phyloP scores from a whole-genome alignment of 164 flowering plant genomes.

The Umbilicus rupestris region DNA sequence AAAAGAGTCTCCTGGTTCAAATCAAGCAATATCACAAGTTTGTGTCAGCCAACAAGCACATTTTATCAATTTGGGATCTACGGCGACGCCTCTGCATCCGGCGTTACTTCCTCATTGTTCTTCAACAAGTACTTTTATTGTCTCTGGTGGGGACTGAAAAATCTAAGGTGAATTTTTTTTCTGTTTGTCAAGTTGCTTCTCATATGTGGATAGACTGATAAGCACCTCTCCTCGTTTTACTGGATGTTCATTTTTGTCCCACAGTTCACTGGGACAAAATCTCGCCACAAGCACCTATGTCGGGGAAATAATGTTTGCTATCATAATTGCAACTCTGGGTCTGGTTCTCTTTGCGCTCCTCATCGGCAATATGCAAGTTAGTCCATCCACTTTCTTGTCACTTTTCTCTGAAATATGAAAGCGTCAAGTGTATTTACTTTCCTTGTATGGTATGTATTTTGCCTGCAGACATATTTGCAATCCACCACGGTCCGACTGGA shows the following conservation, averaged over 20 bases:
- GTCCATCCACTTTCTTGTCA: slow-evolving; percentile 6
- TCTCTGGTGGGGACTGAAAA: slow-evolving; percentile 66
- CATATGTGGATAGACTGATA: no score
- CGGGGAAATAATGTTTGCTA: slow-evolving; percentile 77
- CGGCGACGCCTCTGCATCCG: slow-evolving; percentile 33
- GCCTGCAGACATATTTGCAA: slow-evolving; percentile 66
- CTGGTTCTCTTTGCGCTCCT: slow-evolving; percentile 82
- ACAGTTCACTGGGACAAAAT: slow-evolving; percentile 82
- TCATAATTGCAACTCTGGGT: slow-evolving; percentile 68
- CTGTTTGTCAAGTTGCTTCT: neutral
- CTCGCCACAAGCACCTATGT: slow-evolving; percentile 64
- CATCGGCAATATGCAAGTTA: slow-evolving; percentile 93
- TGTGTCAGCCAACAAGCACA: slow-evolving; percentile 30
- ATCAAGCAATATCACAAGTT: slow-evolving; percentile 32
- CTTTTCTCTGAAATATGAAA: neutral
- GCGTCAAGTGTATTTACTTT: neutral
- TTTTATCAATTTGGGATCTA: slow-evolving; percentile 51
- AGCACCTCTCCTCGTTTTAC: neutral
- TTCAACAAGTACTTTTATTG: slow-evolving; percentile 58
- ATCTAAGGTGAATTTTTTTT: slow-evolving; percentile 33
- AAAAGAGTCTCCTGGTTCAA: slow-evolving; percentile 32
- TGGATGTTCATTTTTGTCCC: slow-evolving; percentile 5
- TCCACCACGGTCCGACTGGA: slow-evolving; percentile 80
- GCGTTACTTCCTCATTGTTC: slow-evolving; percentile 36
- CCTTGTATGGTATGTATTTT: neutral